phyloP scores from a whole-genome alignment of 208 protist genomes.

The Acanthamoeba castellanii region DNA sequence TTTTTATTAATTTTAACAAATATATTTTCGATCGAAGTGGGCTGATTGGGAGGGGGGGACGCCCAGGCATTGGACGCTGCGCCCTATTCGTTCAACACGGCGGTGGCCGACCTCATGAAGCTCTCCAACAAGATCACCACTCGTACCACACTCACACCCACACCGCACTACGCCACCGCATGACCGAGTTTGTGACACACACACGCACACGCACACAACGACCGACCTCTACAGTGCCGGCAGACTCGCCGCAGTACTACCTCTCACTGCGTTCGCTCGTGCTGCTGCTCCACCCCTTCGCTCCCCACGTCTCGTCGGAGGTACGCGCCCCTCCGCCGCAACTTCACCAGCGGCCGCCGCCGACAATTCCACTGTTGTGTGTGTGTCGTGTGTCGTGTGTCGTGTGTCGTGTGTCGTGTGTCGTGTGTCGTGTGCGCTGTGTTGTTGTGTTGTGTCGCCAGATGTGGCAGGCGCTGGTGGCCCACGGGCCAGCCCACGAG shows the following conservation, averaged over 20 bases:
- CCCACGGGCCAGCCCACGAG: not conserved
- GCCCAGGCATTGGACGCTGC: constrained; percentile 18
- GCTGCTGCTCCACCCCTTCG: constrained; percentile 77
- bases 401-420: too few relatives aligned
- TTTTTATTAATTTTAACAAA: too few relatives aligned
- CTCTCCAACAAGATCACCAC: constrained; percentile 79
- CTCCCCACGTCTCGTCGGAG: constrained; percentile 71
- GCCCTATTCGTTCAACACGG: constrained; percentile 80
- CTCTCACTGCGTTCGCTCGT: constrained; percentile 34
- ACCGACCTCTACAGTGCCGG: not conserved
- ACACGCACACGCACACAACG: too few relatives aligned
- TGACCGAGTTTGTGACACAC: too few relatives aligned
- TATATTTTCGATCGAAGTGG: too few relatives aligned
- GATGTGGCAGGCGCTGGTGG: constrained; percentile 47
- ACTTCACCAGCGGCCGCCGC: too few relatives aligned
- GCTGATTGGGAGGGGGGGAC: too few relatives aligned
- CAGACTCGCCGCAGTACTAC: constrained; percentile 58
- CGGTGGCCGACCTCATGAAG: constrained; percentile 80
- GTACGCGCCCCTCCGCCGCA: not conserved
- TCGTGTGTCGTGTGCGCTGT: not conserved
- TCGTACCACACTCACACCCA: not conserved
- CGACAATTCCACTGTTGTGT: too few relatives aligned
- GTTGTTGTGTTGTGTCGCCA: not conserved
- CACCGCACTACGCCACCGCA: not conserved
- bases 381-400: too few relatives aligned